Base-by-base conservation (phyloP, 2,329 filamentous ascomycete genomes). In the Anisogramma anomala region DNA sequence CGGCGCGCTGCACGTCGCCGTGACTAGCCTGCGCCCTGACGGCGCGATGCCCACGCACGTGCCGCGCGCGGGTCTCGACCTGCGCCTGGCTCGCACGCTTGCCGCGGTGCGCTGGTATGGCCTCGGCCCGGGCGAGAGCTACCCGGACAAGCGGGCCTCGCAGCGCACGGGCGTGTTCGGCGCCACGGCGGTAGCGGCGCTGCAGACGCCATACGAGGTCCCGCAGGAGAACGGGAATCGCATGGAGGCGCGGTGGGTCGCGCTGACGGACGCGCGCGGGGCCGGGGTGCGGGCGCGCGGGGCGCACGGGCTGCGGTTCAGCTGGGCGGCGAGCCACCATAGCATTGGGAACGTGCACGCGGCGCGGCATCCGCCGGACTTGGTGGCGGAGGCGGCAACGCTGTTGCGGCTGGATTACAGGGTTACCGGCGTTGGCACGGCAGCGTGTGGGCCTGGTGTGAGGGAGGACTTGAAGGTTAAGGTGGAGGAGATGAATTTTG, bases 211-310 rank as follows among this genome's bases (percentile, higher is more conserved):
- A 1, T 82, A 82, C 50, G 79, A 84, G 14, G 74, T 77, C 17
- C 79, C 79, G 0, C 79, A 84, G 53, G 79, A 84, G 50, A 74
- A 71, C 39, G 75, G 76, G 1, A 84, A 83, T 54, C 64, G 74
- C 11, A 73, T 72, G 41, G 74, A 74, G 25, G 72, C 71, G 0
- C 63, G 72, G 6, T 82, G 74, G 71, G 56, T 82, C 6, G 52
- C 42, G 3, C 43, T 57, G 17, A 38, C 43, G 6, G 53, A 54
- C 39, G 46, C 45, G 11, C 53, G 55, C 18, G 54, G 51, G 6
- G 47, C 45, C 6, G 56, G 61, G 13, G 42, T 64, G 22, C 47
- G 55, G 25, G 57, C 56, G 14, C 47, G 50, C 8, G 14, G 14
- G 22, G 20, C 25, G 9, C 19, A 27, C 48, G 51, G 47, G 28